Evolutionary conservation across 768 basidiomycete genomes (phyloP), one percentile per base, ranked within the genome.

Genomic region (Mycena sanguinolenta): DNA sequence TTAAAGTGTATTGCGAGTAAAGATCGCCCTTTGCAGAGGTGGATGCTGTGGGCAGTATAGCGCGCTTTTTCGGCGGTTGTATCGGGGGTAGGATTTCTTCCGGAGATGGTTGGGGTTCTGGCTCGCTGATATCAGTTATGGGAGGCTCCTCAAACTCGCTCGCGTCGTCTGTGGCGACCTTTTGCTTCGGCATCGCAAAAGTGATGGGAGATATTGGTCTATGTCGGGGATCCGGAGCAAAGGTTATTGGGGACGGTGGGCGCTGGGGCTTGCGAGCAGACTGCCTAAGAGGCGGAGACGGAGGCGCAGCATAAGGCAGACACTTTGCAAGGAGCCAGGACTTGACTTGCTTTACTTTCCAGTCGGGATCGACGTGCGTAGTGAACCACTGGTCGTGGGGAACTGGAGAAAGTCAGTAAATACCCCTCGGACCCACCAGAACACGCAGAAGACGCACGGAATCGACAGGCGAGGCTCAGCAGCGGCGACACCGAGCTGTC

Each of bases 381-480:
- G 90, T 81, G 54, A 93, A 81, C 92, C 92, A 94, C 80, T 92
- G 92, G 78, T 94, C 93, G 73, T 89, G 87, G 0, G 90, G 87
- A 27, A 94, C 92, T 91, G 69, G 8, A 19, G 5, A n/a, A 9
- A 57, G 57, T 70, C 38, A 55, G 54, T 36, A 62, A 66, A 46
- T 32, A 17, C 4, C 17, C 4, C 34, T 25, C 23, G 44, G 30
- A 50, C 34, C 27, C 25, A 17, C 21, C 64, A 63, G 69, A 54
- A 44, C 7, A 79, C 88, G 70, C 64, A 63, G 69, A 54, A 44
- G 6, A 79, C 88, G 70, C 73, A 91, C 90, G 83, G 75, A 88
- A 87, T 77, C 89, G 83, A 77, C 89, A 91, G 2, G 87, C 85
- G 36, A 90, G 76, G 10, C 87, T 81, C 44, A 90, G 73, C 44